Evolutionary conservation across 2,329 filamentous ascomycete genomes (phyloP), one percentile per base, ranked within the genome.

Genomic region (Exophiala dermatitidis): DNA sequence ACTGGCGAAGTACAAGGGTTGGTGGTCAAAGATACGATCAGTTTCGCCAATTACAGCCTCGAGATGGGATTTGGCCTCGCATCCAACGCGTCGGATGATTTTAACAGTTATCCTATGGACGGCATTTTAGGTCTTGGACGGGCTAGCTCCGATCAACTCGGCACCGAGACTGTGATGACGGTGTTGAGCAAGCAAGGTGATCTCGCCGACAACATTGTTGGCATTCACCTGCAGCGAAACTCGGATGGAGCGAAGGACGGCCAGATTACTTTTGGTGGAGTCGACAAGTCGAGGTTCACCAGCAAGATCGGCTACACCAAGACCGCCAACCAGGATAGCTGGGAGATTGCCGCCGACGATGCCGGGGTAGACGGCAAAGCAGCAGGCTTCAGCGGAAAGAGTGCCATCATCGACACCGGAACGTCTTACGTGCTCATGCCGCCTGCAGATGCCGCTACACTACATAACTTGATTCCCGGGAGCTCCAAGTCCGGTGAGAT

Each of bases 61-160:
- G 68, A 76, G 1, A 77, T 89, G 62, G 74, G 80, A 2, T 87
- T 95, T 63, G 90, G 90, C 3, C 70, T 90, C 54, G 88, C 86
- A 26, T 79, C 78, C 33, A 77, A 77, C 28, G 86, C 86, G 1
- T 89, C 87, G 1, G 70, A 81, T 48, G 83, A 93, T 59, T 95
- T 95, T 67, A 71, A 74, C 30, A 78, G 79, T 48, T 95, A 91
- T 63, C 85, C 88, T 1, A 90, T 95, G 69, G 90, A 95, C 67
- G 90, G 90, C 28, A 94, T 95, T 46, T 72, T 95, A 2, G 90
- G 89, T 3, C 72, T 95, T 28, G 85, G 86, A 10, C 82, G 84
- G 62, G 78, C 77, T 56, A 72, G 75, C 7, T 78, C 78, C 2
- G 74, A 72, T 34, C 77, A 67, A 2, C 66, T 73, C 53, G 65